Evolutionary conservation across 257 asterid species (phyloP).

Genomic region (Solanum neorickii): DNA sequence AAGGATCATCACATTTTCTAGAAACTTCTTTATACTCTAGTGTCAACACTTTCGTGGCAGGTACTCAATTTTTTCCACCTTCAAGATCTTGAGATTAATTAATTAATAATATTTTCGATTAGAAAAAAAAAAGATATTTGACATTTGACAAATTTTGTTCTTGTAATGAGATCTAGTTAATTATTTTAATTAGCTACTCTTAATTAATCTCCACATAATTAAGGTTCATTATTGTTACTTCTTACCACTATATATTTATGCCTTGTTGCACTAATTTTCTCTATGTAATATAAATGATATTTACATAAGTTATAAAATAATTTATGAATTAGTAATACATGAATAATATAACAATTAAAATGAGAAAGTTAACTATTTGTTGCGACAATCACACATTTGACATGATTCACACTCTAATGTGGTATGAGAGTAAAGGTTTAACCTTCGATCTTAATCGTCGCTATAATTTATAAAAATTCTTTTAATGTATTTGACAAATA

Average conservation of each 20-base stretch:
- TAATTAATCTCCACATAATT: not conserved
- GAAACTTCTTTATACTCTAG: slow-evolving; percentile 42
- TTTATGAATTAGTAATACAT: not conserved
- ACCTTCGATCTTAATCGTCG: accelerated
- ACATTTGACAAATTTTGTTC: not conserved
- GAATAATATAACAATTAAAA: not conserved
- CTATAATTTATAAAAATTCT: no score
- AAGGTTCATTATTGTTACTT: not conserved
- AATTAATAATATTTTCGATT: not conserved
- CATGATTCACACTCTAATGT: not conserved
- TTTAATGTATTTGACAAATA: not conserved
- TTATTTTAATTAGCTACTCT: not conserved
- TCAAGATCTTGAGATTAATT: slow-evolving; percentile 41
- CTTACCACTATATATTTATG: not conserved
- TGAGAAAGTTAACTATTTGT: not conserved
- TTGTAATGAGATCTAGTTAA: not conserved
- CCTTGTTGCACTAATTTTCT: not conserved
- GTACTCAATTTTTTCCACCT: slow-evolving; percentile 95
- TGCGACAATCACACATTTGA: not conserved
- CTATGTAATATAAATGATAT: not conserved
- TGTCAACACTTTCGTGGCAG: slow-evolving; percentile 58
- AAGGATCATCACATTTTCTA: slow-evolving; percentile 18
- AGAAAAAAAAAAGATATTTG: not conserved
- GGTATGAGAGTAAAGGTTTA: not conserved
- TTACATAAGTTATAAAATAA: not conserved